Percentiles rank a stretch among this genome's conserved stretches.
Conservation (phyloP, 306 rosid species). For the Inga oerstediana region DNA sequence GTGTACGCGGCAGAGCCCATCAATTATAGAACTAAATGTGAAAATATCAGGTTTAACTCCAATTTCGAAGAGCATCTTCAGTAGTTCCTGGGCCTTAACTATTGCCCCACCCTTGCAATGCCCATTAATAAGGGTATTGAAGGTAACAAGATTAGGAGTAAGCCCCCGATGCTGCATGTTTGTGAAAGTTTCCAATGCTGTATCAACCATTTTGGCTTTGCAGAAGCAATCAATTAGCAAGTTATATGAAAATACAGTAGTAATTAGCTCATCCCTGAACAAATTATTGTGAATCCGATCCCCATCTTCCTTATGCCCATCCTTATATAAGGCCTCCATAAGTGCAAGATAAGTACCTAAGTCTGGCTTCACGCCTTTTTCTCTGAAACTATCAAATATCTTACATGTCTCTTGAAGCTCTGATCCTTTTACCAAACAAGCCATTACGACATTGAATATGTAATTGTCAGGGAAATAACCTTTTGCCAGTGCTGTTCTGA, state of each 20-base stretch:
- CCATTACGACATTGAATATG: constrained; percentile 56
- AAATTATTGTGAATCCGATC: constrained; percentile 49
- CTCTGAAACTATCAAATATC: constrained; percentile 52
- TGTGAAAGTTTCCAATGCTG: constrained; percentile 56
- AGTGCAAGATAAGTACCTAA: constrained; percentile 61
- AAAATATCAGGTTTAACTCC: constrained; percentile 72
- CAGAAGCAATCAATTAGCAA: constrained; percentile 73
- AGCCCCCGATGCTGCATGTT: constrained; percentile 62
- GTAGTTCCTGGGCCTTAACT: constrained; percentile 55
- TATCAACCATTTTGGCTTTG: constrained; percentile 63
- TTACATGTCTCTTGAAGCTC: constrained; percentile 50
- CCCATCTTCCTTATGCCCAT: constrained; percentile 52
- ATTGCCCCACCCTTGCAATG: constrained; percentile 64
- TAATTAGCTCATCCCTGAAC: constrained; percentile 58
- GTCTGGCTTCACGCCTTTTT: constrained; percentile 59
- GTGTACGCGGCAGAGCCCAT: constrained; percentile 68
- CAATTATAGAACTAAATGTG: constrained; percentile 79
- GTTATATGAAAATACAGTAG: constrained; percentile 64
- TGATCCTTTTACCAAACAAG: constrained; percentile 66
- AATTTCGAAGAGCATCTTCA: constrained; percentile 63
- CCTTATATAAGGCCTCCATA: constrained; percentile 61
- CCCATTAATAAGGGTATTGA: constrained; percentile 77
- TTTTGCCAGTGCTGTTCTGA: constrained; percentile 47
- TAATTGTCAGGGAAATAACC: constrained; percentile 67
- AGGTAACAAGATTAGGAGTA: constrained; percentile 78